Percentiles rank a stretch among this genome's conserved stretches.
Evolutionary conservation across 345 rosid species (phyloP).

Genomic region (Angophora floribunda): DNA sequence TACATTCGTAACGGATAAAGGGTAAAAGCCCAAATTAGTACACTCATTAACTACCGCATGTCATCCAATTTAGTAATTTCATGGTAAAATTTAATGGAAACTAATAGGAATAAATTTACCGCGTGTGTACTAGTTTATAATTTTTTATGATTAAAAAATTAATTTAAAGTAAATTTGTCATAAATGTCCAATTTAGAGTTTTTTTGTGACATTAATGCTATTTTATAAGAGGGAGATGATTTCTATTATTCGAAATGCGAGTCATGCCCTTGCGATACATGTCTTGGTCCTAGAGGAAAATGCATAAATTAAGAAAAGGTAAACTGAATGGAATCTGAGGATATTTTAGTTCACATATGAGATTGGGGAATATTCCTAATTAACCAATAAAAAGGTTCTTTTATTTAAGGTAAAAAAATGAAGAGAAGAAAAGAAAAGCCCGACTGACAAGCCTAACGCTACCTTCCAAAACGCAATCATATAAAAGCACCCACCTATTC

Average conservation of each 20-base stretch:
- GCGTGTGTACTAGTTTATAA: too few relatives aligned
- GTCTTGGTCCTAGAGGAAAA: background rate
- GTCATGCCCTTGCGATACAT: background rate
- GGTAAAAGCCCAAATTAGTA: too few relatives aligned
- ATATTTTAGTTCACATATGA: background rate
- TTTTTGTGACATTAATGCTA: too few relatives aligned
- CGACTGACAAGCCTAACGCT: background rate
- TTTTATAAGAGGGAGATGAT: background rate
- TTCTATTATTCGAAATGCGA: background rate
- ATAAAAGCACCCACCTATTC: background rate
- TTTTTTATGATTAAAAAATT: too few relatives aligned
- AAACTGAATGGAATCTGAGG: background rate
- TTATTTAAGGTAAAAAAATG: background rate
- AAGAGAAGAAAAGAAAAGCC: background rate
- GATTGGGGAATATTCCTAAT: background rate
- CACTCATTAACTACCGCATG: too few relatives aligned
- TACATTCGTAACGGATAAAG: too few relatives aligned
- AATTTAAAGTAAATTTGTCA: too few relatives aligned
- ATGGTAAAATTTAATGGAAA: too few relatives aligned
- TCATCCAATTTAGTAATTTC: too few relatives aligned
- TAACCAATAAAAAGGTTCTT: background rate
- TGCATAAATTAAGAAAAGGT: background rate
- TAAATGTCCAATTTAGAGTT: too few relatives aligned
- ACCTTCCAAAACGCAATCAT: background rate
- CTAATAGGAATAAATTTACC: too few relatives aligned